Conservation (phyloP, 208 protist species). For the Jaenimonas drosophilae region DNA sequence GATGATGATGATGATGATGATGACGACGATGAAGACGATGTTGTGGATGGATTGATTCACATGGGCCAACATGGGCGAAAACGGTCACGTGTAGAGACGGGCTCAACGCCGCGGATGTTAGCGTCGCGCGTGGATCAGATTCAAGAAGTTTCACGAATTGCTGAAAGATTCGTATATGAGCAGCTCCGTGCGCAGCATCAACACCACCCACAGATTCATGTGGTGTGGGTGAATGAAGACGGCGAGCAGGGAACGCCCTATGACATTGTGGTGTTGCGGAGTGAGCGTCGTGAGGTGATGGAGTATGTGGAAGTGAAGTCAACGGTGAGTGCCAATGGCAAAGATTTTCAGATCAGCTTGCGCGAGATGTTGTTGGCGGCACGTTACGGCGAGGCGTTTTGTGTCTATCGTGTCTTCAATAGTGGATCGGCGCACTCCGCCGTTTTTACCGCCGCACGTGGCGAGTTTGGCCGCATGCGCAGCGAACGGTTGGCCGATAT, state of each 20-base stretch:
- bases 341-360: constrained; percentile 76
- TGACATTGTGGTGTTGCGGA: constrained; percentile 59
- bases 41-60: neutral
- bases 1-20: constrained; percentile 4
- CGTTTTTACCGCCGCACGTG: too few relatives aligned
- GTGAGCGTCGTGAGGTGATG: constrained; percentile 20
- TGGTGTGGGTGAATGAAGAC: constrained; percentile 73
- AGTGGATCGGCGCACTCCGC: too few relatives aligned
- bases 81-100: too few relatives aligned
- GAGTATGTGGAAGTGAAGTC: constrained; percentile 77
- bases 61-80: too few relatives aligned
- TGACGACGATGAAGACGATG: neutral
- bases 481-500: constrained; percentile 43
- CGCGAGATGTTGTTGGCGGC: constrained; percentile 75
- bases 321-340: constrained; percentile 33
- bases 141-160: too few relatives aligned
- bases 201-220: constrained; percentile 14
- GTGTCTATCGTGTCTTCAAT: constrained; percentile 67
- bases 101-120: too few relatives aligned
- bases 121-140: too few relatives aligned
- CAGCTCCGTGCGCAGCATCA: constrained; percentile 29
- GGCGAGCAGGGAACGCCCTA: constrained; percentile 58
- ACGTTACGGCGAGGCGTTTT: constrained; percentile 49
- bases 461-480: constrained; percentile 27
- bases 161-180: constrained; percentile 63